Conservation (phyloP, 768 basidiomycete genomes). For the Mycena amicta region DNA sequence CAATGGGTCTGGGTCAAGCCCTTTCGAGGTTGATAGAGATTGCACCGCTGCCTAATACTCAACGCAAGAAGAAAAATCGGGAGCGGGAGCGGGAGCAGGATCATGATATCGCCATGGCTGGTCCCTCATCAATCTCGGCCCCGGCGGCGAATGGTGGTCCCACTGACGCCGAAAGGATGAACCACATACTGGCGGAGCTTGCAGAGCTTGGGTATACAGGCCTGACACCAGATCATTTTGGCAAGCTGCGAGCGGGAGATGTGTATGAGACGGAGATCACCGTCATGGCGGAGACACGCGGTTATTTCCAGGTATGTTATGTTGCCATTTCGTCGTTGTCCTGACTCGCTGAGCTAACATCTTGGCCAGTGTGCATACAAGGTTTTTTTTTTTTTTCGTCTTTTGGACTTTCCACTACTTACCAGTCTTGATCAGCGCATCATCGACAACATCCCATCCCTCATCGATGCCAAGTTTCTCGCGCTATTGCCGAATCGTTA, state of each 20-base stretch:
- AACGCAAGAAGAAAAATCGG: neutral
- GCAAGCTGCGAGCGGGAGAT: constrained; percentile 34
- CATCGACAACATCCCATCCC: constrained; percentile 44
- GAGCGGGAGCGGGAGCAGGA: neutral
- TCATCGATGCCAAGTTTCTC: constrained; percentile 37
- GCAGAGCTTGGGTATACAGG: constrained; percentile 34
- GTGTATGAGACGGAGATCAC: constrained; percentile 44
- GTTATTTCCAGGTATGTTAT: no score
- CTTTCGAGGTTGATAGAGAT: neutral
- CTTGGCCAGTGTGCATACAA: constrained; percentile 44
- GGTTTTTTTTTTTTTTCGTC: constrained; percentile 25
- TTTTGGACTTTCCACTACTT: neutral
- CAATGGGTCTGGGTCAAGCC: neutral
- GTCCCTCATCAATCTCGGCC: neutral
- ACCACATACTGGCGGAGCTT: constrained; percentile 29
- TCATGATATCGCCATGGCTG: no score
- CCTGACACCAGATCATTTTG: constrained; percentile 33
- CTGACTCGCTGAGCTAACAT: no score
- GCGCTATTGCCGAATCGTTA: constrained; percentile 31
- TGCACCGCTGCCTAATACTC: neutral
- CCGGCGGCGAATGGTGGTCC: neutral
- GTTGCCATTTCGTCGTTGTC: no score
- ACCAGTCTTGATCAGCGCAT: constrained; percentile 36
- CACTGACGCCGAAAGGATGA: constrained; percentile 3
- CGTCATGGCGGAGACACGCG: constrained; percentile 46